Conservation (phyloP, 2,329 filamentous ascomycete genomes). For the Colletotrichum sp. region DNA sequence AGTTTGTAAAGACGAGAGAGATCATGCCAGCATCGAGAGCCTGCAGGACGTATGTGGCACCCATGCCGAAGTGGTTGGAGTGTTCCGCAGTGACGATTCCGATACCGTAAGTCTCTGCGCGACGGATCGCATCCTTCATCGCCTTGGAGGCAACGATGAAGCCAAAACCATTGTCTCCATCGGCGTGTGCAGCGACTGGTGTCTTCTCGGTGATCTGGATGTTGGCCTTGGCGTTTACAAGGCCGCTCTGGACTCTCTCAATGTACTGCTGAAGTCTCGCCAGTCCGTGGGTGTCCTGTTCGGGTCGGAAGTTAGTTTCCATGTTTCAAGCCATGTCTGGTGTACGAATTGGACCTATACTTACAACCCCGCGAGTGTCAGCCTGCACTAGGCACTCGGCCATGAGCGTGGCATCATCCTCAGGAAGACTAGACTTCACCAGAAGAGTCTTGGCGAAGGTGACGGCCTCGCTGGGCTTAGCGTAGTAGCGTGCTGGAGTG, state of each 20-base stretch:
- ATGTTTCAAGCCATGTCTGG: too few species aligned
- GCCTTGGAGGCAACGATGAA: conserved; percentile 71
- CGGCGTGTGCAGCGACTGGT: conserved; percentile 72
- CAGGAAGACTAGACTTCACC: conserved; percentile 62
- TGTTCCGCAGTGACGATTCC: conserved; percentile 78
- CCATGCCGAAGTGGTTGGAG: conserved; percentile 86
- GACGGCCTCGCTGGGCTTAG: conserved; percentile 43
- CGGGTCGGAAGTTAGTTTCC: not conserved
- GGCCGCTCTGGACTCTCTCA: conserved; percentile 71
- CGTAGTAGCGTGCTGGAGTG: conserved; percentile 22
- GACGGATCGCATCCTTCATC: conserved; percentile 71
- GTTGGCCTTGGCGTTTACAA: conserved; percentile 64
- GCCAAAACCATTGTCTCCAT: conserved; percentile 75
- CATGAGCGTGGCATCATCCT: conserved; percentile 63
- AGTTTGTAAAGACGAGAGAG: conserved; percentile 73
- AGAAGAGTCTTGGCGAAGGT: conserved; percentile 61
- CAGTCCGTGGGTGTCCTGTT: conserved; percentile 70
- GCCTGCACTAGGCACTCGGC: conserved; percentile 73
- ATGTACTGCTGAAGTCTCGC: conserved; percentile 81
- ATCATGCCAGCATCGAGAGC: conserved; percentile 75
- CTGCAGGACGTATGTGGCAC: conserved; percentile 78
- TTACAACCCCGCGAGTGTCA: conserved; percentile 74
- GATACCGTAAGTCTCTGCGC: conserved; percentile 70
- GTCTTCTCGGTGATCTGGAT: conserved; percentile 68
- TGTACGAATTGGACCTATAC: not conserved